Conservation (phyloP, 2,329 filamentous ascomycete genomes). For the Zymoseptoria pseudotritici region DNA sequence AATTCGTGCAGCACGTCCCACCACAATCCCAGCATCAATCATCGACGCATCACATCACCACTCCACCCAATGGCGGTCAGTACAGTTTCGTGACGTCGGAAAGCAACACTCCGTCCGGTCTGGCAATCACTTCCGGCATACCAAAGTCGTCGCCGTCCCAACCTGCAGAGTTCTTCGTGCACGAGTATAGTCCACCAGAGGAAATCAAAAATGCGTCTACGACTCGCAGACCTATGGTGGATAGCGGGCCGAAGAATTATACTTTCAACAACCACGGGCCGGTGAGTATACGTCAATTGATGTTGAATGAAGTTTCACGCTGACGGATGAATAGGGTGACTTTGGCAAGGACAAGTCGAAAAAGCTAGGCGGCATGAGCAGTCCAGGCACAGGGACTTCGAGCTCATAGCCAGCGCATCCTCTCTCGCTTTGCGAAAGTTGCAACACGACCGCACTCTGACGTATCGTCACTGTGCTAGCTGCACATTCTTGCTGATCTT, state of each 20-base stretch:
- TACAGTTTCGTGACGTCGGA: slow-evolving; percentile 17
- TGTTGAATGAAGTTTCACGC: slow-evolving; percentile 30
- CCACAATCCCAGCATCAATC: slow-evolving; percentile 5
- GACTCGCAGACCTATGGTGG: slow-evolving; percentile 26
- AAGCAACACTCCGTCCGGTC: slow-evolving; percentile 6
- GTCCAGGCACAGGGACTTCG: slow-evolving; percentile 13
- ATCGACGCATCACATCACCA: slow-evolving; percentile 10
- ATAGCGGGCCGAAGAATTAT: slow-evolving; percentile 36
- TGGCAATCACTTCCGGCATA: slow-evolving; percentile 23
- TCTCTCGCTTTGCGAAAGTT: not conserved
- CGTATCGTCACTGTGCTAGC: not conserved
- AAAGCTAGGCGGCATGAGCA: slow-evolving; percentile 12
- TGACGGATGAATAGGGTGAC: not conserved
- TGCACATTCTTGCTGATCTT: not conserved
- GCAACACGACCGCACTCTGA: not conserved
- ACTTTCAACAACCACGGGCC: slow-evolving; percentile 43
- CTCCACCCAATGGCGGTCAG: slow-evolving; percentile 7
- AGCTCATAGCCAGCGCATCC: slow-evolving; percentile 3
- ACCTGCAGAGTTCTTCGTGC: slow-evolving; percentile 35
- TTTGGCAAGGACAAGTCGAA: slow-evolving; percentile 24
- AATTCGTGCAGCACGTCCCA: slow-evolving; percentile 16
- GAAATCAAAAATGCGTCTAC: slow-evolving; percentile 29
- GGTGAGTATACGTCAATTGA: slow-evolving; percentile 9
- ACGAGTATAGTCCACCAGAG: slow-evolving; percentile 42
- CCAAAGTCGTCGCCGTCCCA: slow-evolving; percentile 24